phyloP scores from a whole-genome alignment of 768 basidiomycete genomes.

The Lactarius indigo region DNA sequence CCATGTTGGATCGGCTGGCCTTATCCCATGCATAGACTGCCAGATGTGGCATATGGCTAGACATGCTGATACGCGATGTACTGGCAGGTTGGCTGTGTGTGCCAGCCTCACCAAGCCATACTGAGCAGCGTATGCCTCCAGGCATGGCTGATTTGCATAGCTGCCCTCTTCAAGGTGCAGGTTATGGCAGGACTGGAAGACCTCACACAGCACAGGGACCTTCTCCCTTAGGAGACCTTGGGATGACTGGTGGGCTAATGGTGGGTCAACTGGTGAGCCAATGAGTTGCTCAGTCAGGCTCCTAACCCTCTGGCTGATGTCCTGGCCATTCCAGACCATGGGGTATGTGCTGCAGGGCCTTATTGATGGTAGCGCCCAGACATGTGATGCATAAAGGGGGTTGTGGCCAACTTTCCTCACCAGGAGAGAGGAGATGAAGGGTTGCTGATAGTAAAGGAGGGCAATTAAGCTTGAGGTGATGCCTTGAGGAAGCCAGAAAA shows the following conservation, averaged over 20 bases:
- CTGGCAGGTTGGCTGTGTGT: neutral
- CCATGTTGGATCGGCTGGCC: neutral
- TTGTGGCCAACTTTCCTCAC: neutral
- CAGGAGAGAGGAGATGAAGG: neutral
- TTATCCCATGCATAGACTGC: neutral
- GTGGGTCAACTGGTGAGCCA: neutral
- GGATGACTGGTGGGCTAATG: neutral
- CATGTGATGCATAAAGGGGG: neutral
- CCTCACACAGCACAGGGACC: neutral
- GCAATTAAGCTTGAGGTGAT: neutral
- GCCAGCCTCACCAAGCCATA: neutral
- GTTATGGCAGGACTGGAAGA: neutral
- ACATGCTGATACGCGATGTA: neutral
- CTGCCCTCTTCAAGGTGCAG: neutral
- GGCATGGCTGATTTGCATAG: neutral
- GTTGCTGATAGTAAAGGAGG: neutral
- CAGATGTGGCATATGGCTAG: neutral
- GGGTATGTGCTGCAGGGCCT: neutral
- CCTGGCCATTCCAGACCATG: neutral
- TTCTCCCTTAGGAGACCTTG: neutral
- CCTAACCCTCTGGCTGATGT: neutral
- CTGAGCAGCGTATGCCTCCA: neutral
- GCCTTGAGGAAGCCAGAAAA: neutral
- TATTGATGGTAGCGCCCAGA: neutral
- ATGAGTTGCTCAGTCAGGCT: neutral